Conservation (phyloP, 371 early-diverging fungal genomes). For the Mortierella sp. region DNA sequence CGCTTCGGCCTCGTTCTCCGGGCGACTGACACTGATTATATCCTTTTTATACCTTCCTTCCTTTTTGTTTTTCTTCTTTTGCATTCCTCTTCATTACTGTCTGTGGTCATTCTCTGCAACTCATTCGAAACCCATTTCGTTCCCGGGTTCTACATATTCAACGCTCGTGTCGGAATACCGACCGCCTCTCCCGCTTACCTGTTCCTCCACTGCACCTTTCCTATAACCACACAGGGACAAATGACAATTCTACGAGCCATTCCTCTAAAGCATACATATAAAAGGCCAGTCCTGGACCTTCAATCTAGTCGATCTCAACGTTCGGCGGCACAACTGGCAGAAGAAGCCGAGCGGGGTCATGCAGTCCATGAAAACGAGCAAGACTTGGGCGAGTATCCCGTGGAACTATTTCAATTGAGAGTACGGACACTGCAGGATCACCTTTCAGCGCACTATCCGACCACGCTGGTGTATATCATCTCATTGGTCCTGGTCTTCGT, state of each 20-base stretch:
- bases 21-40: too few species aligned
- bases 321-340: neutral
- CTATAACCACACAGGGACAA: neutral
- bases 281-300: slow-evolving; percentile 21
- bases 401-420: slow-evolving; percentile 37
- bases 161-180: too few species aligned
- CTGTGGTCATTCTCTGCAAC: neutral
- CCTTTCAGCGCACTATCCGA: slow-evolving; percentile 19
- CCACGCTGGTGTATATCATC: slow-evolving; percentile 20
- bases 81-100: neutral
- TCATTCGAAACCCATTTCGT: too few species aligned
- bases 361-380: slow-evolving; percentile 10
- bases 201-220: neutral
- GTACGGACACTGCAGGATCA: slow-evolving; percentile 20
- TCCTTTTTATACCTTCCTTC: too few species aligned
- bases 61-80: neutral
- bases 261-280: slow-evolving; percentile 23
- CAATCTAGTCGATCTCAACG: neutral
- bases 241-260: slow-evolving; percentile 41
- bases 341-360: slow-evolving; percentile 15
- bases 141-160: too few species aligned
- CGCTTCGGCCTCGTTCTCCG: too few species aligned
- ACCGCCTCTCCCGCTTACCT: too few species aligned
- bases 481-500: slow-evolving; percentile 22
- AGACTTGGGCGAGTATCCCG: slow-evolving; percentile 29